Base-by-base conservation (phyloP, 2,329 filamentous ascomycete species). In the Fusarium redolens region DNA sequence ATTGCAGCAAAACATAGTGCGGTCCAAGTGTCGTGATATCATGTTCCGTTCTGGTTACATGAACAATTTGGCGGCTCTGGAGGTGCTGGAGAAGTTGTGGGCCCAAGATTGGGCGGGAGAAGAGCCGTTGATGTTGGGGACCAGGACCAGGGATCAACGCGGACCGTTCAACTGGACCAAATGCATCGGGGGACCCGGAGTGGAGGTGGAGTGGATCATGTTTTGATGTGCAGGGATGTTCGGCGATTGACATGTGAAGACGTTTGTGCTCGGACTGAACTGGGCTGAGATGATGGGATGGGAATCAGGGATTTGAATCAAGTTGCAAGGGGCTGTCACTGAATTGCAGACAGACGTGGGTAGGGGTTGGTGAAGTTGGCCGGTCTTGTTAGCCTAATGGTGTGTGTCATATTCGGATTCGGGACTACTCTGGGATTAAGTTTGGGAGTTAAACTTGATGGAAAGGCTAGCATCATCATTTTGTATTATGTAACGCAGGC, bases 11-110 rank as follows among this genome's bases (percentile, higher is more conserved):
- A 89, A 90, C 64, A 90, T 95, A 65, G 92, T 98, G 58, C 90
- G 95, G 59, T 87, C 90, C 73, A 92, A 95, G 75, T 97, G 94
- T 83, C 87, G 91, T 48, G 94, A 96, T 78, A 96, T 98, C 73
- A 95, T 96, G 86, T 89, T 91, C 35, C 92, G 96, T 73, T 96
- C 93, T 60, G 95, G 95, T 2, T 98, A 98, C 83, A 93, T 95
- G 86, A 98, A 97, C 83, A 98, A 97, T 80, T 87, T 97, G 44
- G 92, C 93, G 11, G 94, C 93, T 12, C 86, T 98, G 31, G 93
- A 96, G 77, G 90, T 97, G 7, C 83, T 98, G 45, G 95, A 98
- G 85, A 91, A 91, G 77, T 88, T 97, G 20, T 98, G 96, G 95
- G 86, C 86, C 17, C 88, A 87, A 55, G 87, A 90, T 55, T 82